Base-by-base conservation (phyloP, 163 green algal species). In the Scenedesmus sp. region DNA sequence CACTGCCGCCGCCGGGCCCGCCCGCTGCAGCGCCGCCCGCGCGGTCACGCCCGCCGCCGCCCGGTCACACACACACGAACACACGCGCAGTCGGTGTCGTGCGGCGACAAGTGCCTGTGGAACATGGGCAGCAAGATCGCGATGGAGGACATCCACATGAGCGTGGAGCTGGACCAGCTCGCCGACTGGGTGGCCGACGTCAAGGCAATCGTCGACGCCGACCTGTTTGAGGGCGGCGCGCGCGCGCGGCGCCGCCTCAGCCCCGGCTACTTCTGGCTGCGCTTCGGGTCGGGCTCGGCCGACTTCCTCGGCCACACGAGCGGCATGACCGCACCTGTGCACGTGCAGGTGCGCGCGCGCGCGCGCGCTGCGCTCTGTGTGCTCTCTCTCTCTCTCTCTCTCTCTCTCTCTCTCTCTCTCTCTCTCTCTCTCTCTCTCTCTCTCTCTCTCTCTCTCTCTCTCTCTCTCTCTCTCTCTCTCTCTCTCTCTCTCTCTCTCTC, bases 181-280 rank as follows among this genome's bases (percentile, higher is more conserved):
- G 17, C 24, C 5, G 31, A 63, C 22, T 83, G 75, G 75, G 70
- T 83, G 4, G 33, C 39, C 2, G 64, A 83, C 31, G 56, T 77
- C 3, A 63, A 77, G 36, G 36, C 34, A 9, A 26, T 83, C 20
- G 33, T 83, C 5, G 75, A 31, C 11, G 56, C 54, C 15, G 75
- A 83, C 64, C 26, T 83, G 51, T 63, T 33, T 24, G 51, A 50
- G 9, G 6, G 36, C 10, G 75, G 75, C 29, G 10, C 24, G 9
- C 60, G 54, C 36, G 14, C 11, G 2, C 39, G 47, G 22, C 22
- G 64, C 13, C 44, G 24, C n/a, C 20, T 83, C 29, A 44, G 45
- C 15, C 75, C 65, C 28, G 75, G 75, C 45, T 83, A 83, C 47
- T 77, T 83, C 42, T 83, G 75, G 75, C 64, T 83, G 54, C 29